These are phyloP conservation scores for Eruca vesicaria DNA, from an alignment of 441 rosid genomes.

Conservation along the genomic window DNA sequence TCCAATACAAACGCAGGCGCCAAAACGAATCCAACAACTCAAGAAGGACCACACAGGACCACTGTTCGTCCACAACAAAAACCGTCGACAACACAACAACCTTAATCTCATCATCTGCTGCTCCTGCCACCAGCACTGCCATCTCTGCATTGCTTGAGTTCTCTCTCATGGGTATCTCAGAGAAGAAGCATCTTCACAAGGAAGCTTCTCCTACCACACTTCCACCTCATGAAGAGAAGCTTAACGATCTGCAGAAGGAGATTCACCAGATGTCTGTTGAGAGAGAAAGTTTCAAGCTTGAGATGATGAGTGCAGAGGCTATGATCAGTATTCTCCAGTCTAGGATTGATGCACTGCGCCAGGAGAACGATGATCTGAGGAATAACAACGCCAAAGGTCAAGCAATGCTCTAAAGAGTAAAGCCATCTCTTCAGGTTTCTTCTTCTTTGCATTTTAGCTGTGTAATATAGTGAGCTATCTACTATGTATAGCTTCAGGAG, in stretches of 20 bases:
- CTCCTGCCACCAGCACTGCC: constrained; percentile 57
- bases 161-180: constrained; percentile 56
- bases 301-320: constrained; percentile 79
- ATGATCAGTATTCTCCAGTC: constrained; percentile 81
- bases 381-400: constrained; percentile 29
- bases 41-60: constrained; percentile 56
- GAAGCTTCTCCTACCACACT: constrained; percentile 36
- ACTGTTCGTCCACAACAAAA: constrained; percentile 70
- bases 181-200: constrained; percentile 49
- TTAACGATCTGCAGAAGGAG: constrained; percentile 65
- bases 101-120: constrained; percentile 35
- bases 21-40: constrained; percentile 55
- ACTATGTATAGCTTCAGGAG: constrained; percentile 9
- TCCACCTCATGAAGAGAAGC: constrained; percentile 30
- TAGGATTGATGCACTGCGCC: constrained; percentile 53
- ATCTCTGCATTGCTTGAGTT: constrained; percentile 78
- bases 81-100: constrained; percentile 46
- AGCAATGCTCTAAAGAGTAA: neutral
- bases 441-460: constrained; percentile 10
- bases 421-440: constrained; percentile 20
- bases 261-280: constrained; percentile 68
- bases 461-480: neutral
- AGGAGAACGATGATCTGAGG: constrained; percentile 76
- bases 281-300: constrained; percentile 70
- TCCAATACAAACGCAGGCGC: constrained; percentile 71